Base-by-base conservation (phyloP, 2,329 filamentous ascomycete genomes). In the Dactylellina haptotyla region DNA sequence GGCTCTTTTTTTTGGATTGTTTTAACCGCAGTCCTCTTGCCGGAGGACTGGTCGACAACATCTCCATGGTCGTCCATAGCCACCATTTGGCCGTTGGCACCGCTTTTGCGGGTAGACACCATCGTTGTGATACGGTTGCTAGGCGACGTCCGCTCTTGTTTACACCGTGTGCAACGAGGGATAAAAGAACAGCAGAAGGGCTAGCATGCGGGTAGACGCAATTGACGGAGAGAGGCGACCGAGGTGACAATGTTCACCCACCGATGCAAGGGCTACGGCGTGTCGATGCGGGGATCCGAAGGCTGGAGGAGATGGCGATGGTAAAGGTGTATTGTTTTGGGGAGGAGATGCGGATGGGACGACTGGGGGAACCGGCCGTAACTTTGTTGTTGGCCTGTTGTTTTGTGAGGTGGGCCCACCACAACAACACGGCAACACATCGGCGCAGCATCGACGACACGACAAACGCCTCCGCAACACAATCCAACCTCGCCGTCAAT, bases 311-410 rank as follows among this genome's bases (percentile, higher is more conserved):
- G 32, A 14, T 26, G 26, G 18, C 16, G 16, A 16, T n/a, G 26
- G 23, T 6, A 14, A 39, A 32, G 56, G 56, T 34, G 41, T 37
- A 28, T 63, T 25, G 46, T 51, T 63, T 30, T 18, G 56, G 37
- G 37, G 37, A 41, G 37, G 18, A 16, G 16, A 14, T 12, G 37
- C 18, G 16, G 41, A 46, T 20, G 41, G 41, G 23, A 3, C n/a
- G n/a, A n/a, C n/a, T n/a, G 41, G 41, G 18, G 41, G 18, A n/a
- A n/a, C n/a, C n/a, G n/a, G n/a, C n/a, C n/a, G n/a, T 34, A 14
- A 25, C 26, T 23, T 10, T 51, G 25, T 2, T 14, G 20, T 16
- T 8, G 5, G n/a, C 16, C 5, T 8, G 9, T 45, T 45, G 46
- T 51, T 51, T 23, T 51, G n/a, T n/a, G n/a, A n/a, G n/a, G n/a